These are phyloP conservation scores for Arctostaphylos glauca DNA, from an alignment of 148 eudicot genomes.

Conservation along the genomic window DNA sequence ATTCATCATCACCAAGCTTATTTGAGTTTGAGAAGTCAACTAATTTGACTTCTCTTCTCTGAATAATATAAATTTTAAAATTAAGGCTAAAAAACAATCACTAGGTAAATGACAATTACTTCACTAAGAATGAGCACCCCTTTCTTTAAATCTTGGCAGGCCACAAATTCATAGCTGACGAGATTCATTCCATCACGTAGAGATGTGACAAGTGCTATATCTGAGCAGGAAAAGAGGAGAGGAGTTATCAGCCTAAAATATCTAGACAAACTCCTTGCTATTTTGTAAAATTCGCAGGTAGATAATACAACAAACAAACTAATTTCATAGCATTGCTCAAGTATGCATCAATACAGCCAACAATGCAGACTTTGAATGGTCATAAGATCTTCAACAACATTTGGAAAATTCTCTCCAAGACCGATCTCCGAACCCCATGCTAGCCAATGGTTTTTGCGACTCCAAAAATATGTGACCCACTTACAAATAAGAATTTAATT, in stretches of 20 bases:
- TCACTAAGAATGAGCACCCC: constrained; percentile 97
- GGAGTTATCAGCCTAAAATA: constrained; percentile 5
- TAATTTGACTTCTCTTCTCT: not conserved
- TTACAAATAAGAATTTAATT: not conserved
- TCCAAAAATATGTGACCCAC: not conserved
- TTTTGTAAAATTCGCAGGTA: not conserved
- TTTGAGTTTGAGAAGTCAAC: not conserved
- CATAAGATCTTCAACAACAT: not conserved
- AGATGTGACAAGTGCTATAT: constrained; percentile 92
- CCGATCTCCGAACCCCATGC: no score
- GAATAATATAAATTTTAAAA: not conserved
- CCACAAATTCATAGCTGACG: constrained; percentile 94
- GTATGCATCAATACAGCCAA: not conserved
- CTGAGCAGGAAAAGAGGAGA: constrained; percentile 36
- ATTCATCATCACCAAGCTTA: not conserved
- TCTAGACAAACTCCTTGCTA: not conserved
- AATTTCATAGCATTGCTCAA: not conserved
- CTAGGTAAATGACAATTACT: constrained; percentile 39
- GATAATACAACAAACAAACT: not conserved
- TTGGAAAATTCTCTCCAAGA: not conserved
- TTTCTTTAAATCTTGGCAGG: constrained; percentile 86
- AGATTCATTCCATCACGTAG: constrained; percentile 98
- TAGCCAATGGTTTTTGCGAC: not conserved
- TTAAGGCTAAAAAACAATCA: not conserved
- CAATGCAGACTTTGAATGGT: not conserved